Percentiles rank a stretch among this genome's conserved stretches.
Evolutionary conservation across 805 yeast species (phyloP).

Genomic region (Kazachstania psychrophila): DNA sequence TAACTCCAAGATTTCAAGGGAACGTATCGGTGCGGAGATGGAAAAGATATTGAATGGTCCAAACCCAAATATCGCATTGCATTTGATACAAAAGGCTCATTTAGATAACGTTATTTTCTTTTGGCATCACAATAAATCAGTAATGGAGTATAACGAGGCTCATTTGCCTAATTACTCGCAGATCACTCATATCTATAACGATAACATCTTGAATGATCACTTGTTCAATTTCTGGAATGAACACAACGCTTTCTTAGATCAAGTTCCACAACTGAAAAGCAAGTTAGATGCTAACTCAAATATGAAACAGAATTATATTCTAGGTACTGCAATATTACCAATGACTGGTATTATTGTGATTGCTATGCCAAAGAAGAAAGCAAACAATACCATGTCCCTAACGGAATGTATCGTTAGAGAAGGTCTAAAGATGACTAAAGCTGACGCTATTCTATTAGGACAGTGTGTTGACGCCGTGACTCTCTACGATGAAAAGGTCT

Average conservation of each 20-base stretch:
- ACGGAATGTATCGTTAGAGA: constrained; percentile 49
- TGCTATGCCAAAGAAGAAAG: constrained; percentile 21
- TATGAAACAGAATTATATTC: constrained; percentile 16
- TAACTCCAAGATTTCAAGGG: constrained; percentile 70
- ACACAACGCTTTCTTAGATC: constrained; percentile 1
- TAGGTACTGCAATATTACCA: constrained; percentile 18
- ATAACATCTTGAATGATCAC: constrained; percentile 12
- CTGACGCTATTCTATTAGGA: constrained; percentile 44
- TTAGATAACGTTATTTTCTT: constrained; percentile 53
- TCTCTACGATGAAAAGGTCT: constrained; percentile 24
- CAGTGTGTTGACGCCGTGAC: constrained; percentile 33
- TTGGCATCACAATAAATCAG: constrained; percentile 24
- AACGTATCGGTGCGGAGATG: constrained; percentile 80
- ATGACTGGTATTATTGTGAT: constrained; percentile 15
- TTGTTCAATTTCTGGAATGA: constrained; percentile 6
- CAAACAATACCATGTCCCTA: constrained; percentile 18
- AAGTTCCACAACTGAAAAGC: constrained; percentile 7
- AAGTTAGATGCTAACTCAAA: constrained; percentile 1
- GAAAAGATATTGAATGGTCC: constrained; percentile 62
- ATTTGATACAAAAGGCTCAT: constrained; percentile 44
- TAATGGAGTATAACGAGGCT: constrained; percentile 17
- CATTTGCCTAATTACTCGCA: constrained; percentile 10
- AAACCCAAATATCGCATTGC: constrained; percentile 55
- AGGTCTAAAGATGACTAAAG: constrained; percentile 57
- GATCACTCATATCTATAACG: constrained; percentile 14